Evolutionary conservation across 306 rosid genomes (phyloP), one percentile per base, ranked within the genome.

Genomic region (Cucumis melo): DNA sequence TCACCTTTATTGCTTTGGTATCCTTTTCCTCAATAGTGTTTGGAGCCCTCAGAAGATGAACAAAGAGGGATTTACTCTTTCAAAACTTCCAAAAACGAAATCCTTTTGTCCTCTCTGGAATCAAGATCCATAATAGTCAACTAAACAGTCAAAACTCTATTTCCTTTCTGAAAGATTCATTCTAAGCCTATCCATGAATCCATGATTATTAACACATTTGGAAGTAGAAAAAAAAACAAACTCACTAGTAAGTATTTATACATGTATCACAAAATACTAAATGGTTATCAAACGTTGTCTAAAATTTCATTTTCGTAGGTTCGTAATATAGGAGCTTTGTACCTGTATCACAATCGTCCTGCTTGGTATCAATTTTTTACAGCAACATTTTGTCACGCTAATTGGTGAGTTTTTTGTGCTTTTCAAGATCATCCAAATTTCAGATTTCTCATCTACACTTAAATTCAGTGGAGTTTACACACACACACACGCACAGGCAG

Each of bases 371-470:
- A 89, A 86, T 94, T 94, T 84, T 79, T 92, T 68, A 94, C 99
- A 16, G 97, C 99, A 56, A 90, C 96, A 71, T 92, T 90, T 80
- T 94, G 99, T 78, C 99, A 94, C 82, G 96, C 96, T 82, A 87
- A 89, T 89, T 94, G 99, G 99, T 90, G 86, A 88, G 91, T 80
- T 71, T 50, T 55, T 65, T 42, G n/a, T 19, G 61, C 42, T 76
- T 16, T 77, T 41, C 19, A 44, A 46, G 8, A 24, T 72, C 76
- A 48, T 50, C 16, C 76, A 46, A 72, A 23, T 50, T 72, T 72
- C 57, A 46, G n/a, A 70, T 44, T 42, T 39, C 34, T 36, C 48
- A 5, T 5, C 50, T 44, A n/a, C 6, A 21, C 61, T 8, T 38
- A n/a, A 6, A 19, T 39, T 39, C 73, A 21, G 11, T 42, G 72